A percentile compares a stretch with the other conserved stretches of the same genome.
Evolutionary conservation across 2,329 filamentous ascomycete species (phyloP).

Genomic region (Dactylonectria estremocensis): DNA sequence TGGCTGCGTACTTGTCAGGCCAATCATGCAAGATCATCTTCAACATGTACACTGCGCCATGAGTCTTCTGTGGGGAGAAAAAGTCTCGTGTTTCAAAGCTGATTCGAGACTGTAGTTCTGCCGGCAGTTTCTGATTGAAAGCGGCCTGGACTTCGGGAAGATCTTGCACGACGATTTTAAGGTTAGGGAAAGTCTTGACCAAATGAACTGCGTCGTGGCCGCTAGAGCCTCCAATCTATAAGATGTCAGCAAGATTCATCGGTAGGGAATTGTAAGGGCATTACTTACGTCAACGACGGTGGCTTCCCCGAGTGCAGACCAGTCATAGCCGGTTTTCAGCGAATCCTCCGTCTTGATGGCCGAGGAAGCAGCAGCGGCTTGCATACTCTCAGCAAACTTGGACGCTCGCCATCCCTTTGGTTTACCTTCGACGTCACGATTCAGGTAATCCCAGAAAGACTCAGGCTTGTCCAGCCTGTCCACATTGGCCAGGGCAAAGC

Average conservation of each 20-base stretch:
- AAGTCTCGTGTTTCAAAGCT: constrained; percentile 57
- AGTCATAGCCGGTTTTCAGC: constrained; percentile 38
- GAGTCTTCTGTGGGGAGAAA: constrained; percentile 56
- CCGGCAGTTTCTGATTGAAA: constrained; percentile 5
- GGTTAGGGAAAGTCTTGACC: constrained; percentile 41
- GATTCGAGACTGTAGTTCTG: constrained; percentile 44
- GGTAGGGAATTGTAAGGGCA: not conserved
- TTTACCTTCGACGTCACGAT: constrained; percentile 35
- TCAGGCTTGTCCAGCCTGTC: constrained; percentile 26
- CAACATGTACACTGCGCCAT: constrained; percentile 66
- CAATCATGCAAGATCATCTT: constrained; percentile 71
- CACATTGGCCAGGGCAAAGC: constrained; percentile 50
- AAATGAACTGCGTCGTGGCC: constrained; percentile 44
- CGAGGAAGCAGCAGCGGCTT: constrained; percentile 10
- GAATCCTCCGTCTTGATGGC: constrained; percentile 27
- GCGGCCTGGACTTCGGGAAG: constrained; percentile 56
- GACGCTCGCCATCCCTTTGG: constrained; percentile 31
- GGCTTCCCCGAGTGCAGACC: constrained; percentile 42
- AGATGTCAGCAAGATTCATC: not conserved
- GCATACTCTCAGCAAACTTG: constrained; percentile 39
- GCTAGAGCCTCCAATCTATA: constrained; percentile 46
- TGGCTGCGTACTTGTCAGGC: constrained; percentile 60
- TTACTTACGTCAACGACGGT: constrained; percentile 48
- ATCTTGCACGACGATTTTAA: constrained; percentile 66
- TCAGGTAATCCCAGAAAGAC: constrained; percentile 33